Base-by-base conservation (phyloP, 1,139 yeast genomes). In the Lodderomyces jiufengensis region DNA sequence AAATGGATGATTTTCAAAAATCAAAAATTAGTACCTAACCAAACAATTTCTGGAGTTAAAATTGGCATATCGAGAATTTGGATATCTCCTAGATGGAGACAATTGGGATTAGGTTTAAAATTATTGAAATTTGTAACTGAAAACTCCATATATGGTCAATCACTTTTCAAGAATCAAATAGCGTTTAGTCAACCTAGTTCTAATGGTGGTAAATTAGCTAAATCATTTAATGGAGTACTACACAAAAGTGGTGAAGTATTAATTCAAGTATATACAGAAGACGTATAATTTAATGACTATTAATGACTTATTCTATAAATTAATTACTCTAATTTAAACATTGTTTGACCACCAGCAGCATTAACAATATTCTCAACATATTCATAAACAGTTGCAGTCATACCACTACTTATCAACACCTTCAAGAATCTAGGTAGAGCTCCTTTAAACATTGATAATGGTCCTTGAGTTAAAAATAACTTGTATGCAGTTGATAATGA, bases 361-460 rank as follows among this genome's bases (percentile, higher is more conserved):
- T 60, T 63, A 13, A 78, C 72, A 8, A 69, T 55, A 31, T 63
- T 66, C 44, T 80, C 85, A 9, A 81, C 74, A 45, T 72, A 67
- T 38, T 73, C 78, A 54, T 85, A 87, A 18, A 84, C 73, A 14
- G 80, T 67, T 39, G 88, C 80, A 2, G 94, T 80, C 15, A 87
- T 71, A 5, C 90, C 86, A 13, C 96, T 94, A 45, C 86, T 80
- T 11, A 84, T 73, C 42, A 87, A 76, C 2, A 87, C 84, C 52
- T 87, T 85, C 32, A 85, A 60, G 38, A 86, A 74, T 46, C 97
- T 65, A 8, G 97, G 96, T 5, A 83, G 52, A 52, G 87, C 70
- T 16, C 97, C 97, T 39, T 78, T 72, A 80, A 90, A 90, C 41
- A 88, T 66, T 11, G 78, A 69, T 30, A 59, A 51, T 16, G 73